Base-by-base conservation (phyloP, 352 stramenopile genomes). In the Phytophthora cryptogea region DNA sequence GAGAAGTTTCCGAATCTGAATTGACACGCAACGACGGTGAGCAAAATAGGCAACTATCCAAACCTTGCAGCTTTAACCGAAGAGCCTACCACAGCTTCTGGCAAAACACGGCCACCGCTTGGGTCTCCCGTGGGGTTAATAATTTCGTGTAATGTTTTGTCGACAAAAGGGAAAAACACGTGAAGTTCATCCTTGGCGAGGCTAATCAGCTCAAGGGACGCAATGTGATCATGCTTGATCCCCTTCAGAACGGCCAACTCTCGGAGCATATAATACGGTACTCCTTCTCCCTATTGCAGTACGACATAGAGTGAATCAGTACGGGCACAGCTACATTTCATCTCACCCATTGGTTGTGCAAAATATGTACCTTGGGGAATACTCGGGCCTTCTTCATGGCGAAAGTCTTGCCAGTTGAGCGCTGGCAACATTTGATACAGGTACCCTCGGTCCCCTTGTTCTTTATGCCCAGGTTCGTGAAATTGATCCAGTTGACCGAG, bases 231-330 rank as follows among this genome's bases (percentile, higher is more conserved):
- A 40, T 97, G 90, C 47, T 83, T 77, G 56, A 97, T 90, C 17
- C 88, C 86, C 45, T 92, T 90, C 9, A 97, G 57, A 23, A 96
- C 90, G 10, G 90, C 88, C 26, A 97, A 56, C 53, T 97, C 90
- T 44, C 90, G 74, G 8, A 97, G 74, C 90, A 96, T 97, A 60
- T 97, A 97, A 54, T 97, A 97, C n/a, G 90, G 90, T 14, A 97
- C 86, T 31, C 89, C 90, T 76, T 97, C 89, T 32, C 89, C 89
- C 75, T 94, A 36, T 54, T 14, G 5, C 10, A 43, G 40, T 10
- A 14, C 17, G n/a, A 13, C 27, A 57, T 16, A 14, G 14, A 17
- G 20, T 26, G 11, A 55, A 6, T n/a, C 32, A 13, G 37, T 13
- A 41, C n/a, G 3, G 35, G 20, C 20, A 23, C 20, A 23, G 20